Base-by-base conservation (phyloP, 108 stramenopile genomes). In the Nitzschia putrida region DNA sequence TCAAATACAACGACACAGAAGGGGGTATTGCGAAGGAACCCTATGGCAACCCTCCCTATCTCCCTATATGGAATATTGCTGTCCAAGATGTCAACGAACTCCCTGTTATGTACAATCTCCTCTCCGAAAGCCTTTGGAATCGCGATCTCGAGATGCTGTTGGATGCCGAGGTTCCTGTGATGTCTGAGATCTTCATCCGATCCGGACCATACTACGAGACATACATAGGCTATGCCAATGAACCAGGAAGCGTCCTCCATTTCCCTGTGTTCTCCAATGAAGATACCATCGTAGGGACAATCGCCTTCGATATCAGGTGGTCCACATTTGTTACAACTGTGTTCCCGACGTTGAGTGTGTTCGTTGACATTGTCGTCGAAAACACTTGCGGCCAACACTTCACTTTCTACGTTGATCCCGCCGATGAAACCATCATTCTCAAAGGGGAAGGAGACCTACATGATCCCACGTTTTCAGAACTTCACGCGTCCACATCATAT, bases 381-480 rank as follows among this genome's bases (percentile, higher is more conserved):
- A 60, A 37, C 58, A 16, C 26, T n/a, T 60, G 58, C 29, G 58
- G 58, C 9, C 58, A 60, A 21, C 23, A 60, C 29, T 60, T 39
- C n/a, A 60, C 58, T 10, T 60, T 34, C n/a, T 11, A 8, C 10
- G 58, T 60, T 9, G 38, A 60, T 40, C 14, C 29, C 9, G 38
- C 8, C 26, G 10, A 9, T n/a, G 38, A 60, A 12, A 18, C 29
- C 11, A 9, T 60, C 13, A 18, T 39, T 60, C 38, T 60, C 9
- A 60, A 20, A 39, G 58, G 58, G 18, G 58, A 60, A 40, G 58
- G 58, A 14, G 58, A 60, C n/a, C 58, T 60, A 8, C 58, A 60
- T 40, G 64, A 54, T 29, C 9, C 23, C 9, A 66, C 9, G 20
- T 60, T 60, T 18, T 10, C 9, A 9, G 29, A 9, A 7, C 34